Evolutionary conservation across 1,284 basidiomycete species (phyloP), one percentile per base, ranked within the genome.

Genomic region (Paramarasmius palmivorus): DNA sequence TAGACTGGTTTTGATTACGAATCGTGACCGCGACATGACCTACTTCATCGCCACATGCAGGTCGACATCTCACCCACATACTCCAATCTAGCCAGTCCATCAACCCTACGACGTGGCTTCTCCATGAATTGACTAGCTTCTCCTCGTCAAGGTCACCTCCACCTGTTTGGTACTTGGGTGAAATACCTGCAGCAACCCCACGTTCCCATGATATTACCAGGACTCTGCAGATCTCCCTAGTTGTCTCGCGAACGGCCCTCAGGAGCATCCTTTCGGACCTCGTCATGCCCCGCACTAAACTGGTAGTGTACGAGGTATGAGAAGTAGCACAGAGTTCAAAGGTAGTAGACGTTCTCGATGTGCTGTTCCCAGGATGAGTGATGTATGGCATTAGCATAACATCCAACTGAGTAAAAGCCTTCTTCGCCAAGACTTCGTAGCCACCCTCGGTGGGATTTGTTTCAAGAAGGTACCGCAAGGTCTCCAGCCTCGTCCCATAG

Each of bases 191-290:
- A 37, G 61, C 61, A 29, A 75, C 64, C 22, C 72, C 71, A 35
- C 69, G 59, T 3, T 67, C 67, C 78, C 79, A 83, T 58, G 81
- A 65, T 29, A 63, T 67, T 1, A 71, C 73, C 41, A 76, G 44
- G 5, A 75, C 69, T 0, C 76, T 68, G 54, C 80, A 82, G 20
- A 82, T 78, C 61, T 81, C 78, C 23, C 61, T 68, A 1, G 54
- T 66, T 0, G 72, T 73, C 2, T 63, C 70, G 45, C 70, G 67
- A 8, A 74, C 56, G 2, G 74, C 64, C 7, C 47, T 46, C 25
- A 72, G 62, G 44, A 79, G 59, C 7, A 72, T 38, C 15, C 17
- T 57, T 54, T 79, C 75, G 2, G 72, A 72, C 3, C 54, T 46
- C 0, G 74, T 74, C 58, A 78, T 61, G 0, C 46, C 49, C 0